Base-by-base conservation (phyloP, 345 rosid species). In the Boechera divaricarpa region DNA sequence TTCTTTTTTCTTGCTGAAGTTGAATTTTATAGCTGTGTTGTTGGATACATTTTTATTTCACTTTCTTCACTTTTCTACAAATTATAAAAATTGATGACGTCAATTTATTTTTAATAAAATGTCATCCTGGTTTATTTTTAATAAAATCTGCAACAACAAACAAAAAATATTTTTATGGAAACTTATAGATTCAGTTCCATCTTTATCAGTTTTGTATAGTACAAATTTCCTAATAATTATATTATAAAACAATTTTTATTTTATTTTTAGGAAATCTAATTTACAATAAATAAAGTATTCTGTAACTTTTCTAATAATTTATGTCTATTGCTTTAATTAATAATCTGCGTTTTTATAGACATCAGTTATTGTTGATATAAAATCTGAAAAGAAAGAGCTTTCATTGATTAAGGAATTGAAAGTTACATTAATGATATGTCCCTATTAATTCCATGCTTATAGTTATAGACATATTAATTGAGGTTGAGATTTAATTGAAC, bases 21-120 rank as follows among this genome's bases (percentile, higher is more conserved):
- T 55, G 64, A 63, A 42, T 13, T 74, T 74, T 41, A 54, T 54
- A 74, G 28, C 18, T 54, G 42, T 66, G 29, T 48, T 66, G n/a
- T 36, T 74, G 6, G 72, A 36, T 66, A 33, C 21, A 21, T 21
- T 11, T 29, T 55, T 29, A 41, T 41, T 63, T 28, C 62, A n/a
- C 13, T 51, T 55, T 56, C 39, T 51, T 62, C 51, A 15, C 61
- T 29, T 64, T 45, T 64, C 62, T 69, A 39, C 24, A 52, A 16
- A 35, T 39, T 72, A 18, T 24, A 49, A 47, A 47, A 39, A 49
- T 1, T 41, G 5, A 56, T 11, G 29, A 74, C 35, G 45, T 44
- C 49, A 55, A 54, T 42, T 24, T 2, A 26, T 45, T 13, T 65
- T 45, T 41, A 9, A 38, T 12, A n/a, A 15, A 47, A 49, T 26